These are phyloP conservation scores for Lyophyllum shimeji DNA, from an alignment of 768 basidiomycete species.

Conservation along the genomic window DNA sequence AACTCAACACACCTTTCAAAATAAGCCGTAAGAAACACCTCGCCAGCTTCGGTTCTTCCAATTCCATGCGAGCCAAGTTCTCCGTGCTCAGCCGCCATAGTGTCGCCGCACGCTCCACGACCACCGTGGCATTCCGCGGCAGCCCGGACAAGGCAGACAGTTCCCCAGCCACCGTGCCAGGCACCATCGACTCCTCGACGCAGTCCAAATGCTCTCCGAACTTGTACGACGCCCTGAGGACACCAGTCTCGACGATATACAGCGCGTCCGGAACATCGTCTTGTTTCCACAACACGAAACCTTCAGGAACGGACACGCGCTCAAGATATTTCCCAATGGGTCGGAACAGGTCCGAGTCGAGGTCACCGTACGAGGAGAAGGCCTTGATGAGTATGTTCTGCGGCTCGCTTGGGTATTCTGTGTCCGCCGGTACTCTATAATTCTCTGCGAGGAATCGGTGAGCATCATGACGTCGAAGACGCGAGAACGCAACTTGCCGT, in stretches of 20 bases:
- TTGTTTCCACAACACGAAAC: slow-evolving; percentile 70
- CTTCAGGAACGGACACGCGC: slow-evolving; percentile 54
- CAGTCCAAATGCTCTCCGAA: slow-evolving; percentile 67
- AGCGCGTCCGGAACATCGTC: slow-evolving; percentile 79
- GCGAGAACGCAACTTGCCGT: slow-evolving; percentile 35
- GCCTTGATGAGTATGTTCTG: slow-evolving; percentile 74
- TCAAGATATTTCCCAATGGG: slow-evolving; percentile 74
- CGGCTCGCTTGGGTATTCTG: slow-evolving; percentile 53
- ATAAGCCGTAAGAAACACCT: slow-evolving; percentile 64
- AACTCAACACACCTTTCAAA: slow-evolving; percentile 61
- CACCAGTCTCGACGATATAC: slow-evolving; percentile 87
- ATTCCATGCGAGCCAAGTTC: slow-evolving; percentile 61
- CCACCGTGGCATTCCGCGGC: slow-evolving; percentile 81
- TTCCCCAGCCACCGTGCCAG: slow-evolving; percentile 91
- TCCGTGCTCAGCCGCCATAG: slow-evolving; percentile 77
- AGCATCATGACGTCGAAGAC: background rate
- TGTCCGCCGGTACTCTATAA: slow-evolving; percentile 20
- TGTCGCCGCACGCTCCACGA: slow-evolving; percentile 74
- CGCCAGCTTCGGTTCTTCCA: slow-evolving; percentile 67
- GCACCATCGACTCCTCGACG: slow-evolving; percentile 90
- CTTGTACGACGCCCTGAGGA: slow-evolving; percentile 78
- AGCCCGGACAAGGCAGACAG: slow-evolving; percentile 79
- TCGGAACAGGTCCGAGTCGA: slow-evolving; percentile 55
- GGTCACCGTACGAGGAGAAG: slow-evolving; percentile 70
- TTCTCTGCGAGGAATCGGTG: slow-evolving; percentile 19